Evolutionary conservation across 2,329 filamentous ascomycete genomes (phyloP), one percentile per base, ranked within the genome.

Genomic region (Pseudogymnoascus sp.): DNA sequence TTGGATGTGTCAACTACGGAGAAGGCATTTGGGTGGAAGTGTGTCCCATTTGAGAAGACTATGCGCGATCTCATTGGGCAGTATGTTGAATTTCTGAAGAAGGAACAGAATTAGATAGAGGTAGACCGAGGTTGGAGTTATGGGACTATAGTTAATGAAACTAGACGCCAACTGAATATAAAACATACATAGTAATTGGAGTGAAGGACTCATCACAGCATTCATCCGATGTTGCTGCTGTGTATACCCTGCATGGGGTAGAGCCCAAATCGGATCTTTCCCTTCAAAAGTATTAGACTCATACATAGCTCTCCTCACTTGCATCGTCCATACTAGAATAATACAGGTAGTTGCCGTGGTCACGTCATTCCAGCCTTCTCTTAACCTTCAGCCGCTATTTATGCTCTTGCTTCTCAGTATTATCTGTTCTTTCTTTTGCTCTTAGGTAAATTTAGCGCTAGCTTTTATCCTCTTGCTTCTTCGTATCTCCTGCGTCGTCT

Each of bases 1-100:
- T 60, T 74, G 36, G 71, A 74, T 62, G 64, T 71, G 5, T 70
- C 67, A 8, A 69, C 69, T 60, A 73, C 74, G 0, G 72, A 75
- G 59, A 66, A 72, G 63, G 67, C 67, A 2, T 73, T 77, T 62
- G 74, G 73, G 0, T 70, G 75, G 59, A 70, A 70, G 62, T 73
- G 75, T 44, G 64, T 67, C 34, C 66, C 67, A 0, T 75, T 71
- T 37, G 74, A 76, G 62, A 73, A 75, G 63, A 71, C 75, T 60
- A 71, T 76, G 5, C 71, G 70, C 36, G 72, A 69, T 59, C 70
- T 75, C 16, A 71, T 73, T 1, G 70, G 68, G 14, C 74, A 77
- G 63, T 76, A 74, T 62, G 64, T 77, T 5, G 70, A 72, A 59
- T 68, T 77, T 34, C 25, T 34, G n/a, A 56, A 34, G 46, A 56